Percentiles rank a stretch among this genome's conserved stretches.
These are phyloP conservation scores for Rhodotorula sp. DNA, from an alignment of 1,284 basidiomycete genomes.

Conservation along the genomic window DNA sequence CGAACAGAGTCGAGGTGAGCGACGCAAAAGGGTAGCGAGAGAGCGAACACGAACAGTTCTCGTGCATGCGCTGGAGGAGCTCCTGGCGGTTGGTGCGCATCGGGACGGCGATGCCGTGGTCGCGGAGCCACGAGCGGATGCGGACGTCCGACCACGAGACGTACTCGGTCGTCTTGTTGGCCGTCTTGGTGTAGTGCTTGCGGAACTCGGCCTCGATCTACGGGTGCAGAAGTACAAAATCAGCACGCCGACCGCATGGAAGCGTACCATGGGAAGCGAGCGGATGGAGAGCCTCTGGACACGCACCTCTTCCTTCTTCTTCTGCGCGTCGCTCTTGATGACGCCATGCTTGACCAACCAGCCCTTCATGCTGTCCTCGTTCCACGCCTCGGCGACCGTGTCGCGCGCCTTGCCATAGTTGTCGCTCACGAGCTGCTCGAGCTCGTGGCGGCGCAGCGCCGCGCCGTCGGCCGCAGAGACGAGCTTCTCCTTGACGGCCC, in stretches of 20 bases:
- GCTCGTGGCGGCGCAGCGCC: slow-evolving; percentile 64
- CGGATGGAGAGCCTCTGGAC: too few relatives aligned
- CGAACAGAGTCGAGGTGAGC: too few relatives aligned
- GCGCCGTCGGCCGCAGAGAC: slow-evolving; percentile 30
- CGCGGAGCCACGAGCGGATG: slow-evolving; percentile 47
- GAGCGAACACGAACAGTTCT: slow-evolving; percentile 56
- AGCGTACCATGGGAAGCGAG: too few relatives aligned
- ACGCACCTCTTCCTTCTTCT: slow-evolving; percentile 47
- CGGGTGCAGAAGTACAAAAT: too few relatives aligned
- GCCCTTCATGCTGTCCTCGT: slow-evolving; percentile 69
- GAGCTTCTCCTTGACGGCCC: slow-evolving; percentile 45
- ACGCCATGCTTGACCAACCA: slow-evolving; percentile 78
- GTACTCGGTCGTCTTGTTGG: slow-evolving; percentile 43
- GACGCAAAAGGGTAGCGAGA: neutral
- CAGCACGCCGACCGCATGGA: too few relatives aligned
- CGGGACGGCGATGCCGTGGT: slow-evolving; percentile 38
- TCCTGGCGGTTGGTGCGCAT: slow-evolving; percentile 61
- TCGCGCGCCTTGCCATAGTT: slow-evolving; percentile 72
- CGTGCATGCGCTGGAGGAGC: slow-evolving; percentile 65
- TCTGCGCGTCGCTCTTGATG: slow-evolving; percentile 66
- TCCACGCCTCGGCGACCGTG: slow-evolving; percentile 71
- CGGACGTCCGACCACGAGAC: slow-evolving; percentile 47
- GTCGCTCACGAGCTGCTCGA: slow-evolving; percentile 70
- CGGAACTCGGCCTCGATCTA: slow-evolving; percentile 41
- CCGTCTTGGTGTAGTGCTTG: slow-evolving; percentile 43